phyloP scores from a whole-genome alignment of 1,139 yeast species.

The Zygosaccharomyces sapae region DNA sequence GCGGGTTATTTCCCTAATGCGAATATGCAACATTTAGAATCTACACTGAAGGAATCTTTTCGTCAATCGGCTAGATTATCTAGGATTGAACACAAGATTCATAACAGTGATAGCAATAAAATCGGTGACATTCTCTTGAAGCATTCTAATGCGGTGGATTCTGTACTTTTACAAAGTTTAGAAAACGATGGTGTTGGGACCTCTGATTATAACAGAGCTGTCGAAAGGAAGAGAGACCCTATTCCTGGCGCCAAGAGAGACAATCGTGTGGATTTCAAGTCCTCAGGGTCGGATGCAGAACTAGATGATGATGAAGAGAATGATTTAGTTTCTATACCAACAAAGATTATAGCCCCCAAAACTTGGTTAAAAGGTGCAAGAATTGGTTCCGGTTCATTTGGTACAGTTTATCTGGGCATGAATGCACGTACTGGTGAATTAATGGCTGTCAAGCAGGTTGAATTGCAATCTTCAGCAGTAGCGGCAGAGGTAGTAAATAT shows the following conservation, averaged over 20 bases:
- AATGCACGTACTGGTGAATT: constrained; percentile 89
- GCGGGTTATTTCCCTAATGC: constrained; percentile 92
- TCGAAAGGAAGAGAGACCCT: constrained; percentile 33
- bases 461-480: constrained; percentile 44
- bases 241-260: constrained; percentile 40
- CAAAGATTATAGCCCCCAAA: constrained; percentile 45
- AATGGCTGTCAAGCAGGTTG: constrained; percentile 96
- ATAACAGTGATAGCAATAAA: constrained; percentile 30
- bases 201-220: constrained; percentile 11
- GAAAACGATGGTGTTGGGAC: constrained; percentile 21
- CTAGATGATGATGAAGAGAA: constrained; percentile 44
- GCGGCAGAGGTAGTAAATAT: constrained; percentile 24
- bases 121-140: constrained; percentile 67
- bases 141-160: constrained; percentile 56
- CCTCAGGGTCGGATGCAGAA: constrained; percentile 43
- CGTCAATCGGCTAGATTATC: constrained; percentile 64
- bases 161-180: constrained; percentile 41
- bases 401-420: constrained; percentile 88
- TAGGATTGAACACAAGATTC: constrained; percentile 20
- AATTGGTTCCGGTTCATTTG: constrained; percentile 93
- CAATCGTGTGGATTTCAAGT: constrained; percentile 49
- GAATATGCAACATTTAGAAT: constrained; percentile 64
- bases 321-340: constrained; percentile 34
- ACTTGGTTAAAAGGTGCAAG: constrained; percentile 90
- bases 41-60: constrained; percentile 79